Evolutionary conservation across 495 filamentous ascomycete species (phyloP), one percentile per base, ranked within the genome.

Genomic region (Aspergillus conjunctus): DNA sequence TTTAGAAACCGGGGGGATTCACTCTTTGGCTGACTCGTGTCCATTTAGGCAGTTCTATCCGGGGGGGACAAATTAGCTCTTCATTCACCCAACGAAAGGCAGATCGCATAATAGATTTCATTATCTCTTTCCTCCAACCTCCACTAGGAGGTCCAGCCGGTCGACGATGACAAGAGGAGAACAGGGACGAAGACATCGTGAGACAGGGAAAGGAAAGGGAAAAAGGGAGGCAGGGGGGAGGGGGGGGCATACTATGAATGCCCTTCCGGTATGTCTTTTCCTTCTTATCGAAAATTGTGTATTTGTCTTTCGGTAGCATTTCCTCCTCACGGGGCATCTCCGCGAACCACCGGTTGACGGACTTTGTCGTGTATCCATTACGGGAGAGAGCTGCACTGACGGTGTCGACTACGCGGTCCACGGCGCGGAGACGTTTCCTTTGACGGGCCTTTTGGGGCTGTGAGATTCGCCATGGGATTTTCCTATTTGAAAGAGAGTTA

Each of bases 401-500:
- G 7, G 85, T 88, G 44, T 87, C 84, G 51, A 98, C 86, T 18
- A 96, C 87, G 8, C 77, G 80, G 77, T 98, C 94, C 54, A 98
- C 93, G 56, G 85, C 84, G 57, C 88, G 88, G 48, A 98, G 81
- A 21, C 94, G 91, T 72, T 88, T 83, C 57, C 94, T 87, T 59
- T 97, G 94, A 32, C 94, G 90, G 61, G 84, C 84, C 74, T 98
- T 98, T 72, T 97, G 94, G 66, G 87, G 88, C 56, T 80, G 74
- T 44, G 94, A 98, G 69, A 98, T 87, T 51, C 95, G 90, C 91
- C 92, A 98, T 58, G 94, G 95, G 72, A 89, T 93, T 87, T 98
- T 98, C 94, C 94, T 97, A 64, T 66, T 58, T 9, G 34, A 7
- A 37, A 30, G 57, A n/a, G 37, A 56, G 21, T 59, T 14, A 52